phyloP scores from a whole-genome alignment of 2,329 filamentous ascomycete genomes.

The Laburnicola sp. region DNA sequence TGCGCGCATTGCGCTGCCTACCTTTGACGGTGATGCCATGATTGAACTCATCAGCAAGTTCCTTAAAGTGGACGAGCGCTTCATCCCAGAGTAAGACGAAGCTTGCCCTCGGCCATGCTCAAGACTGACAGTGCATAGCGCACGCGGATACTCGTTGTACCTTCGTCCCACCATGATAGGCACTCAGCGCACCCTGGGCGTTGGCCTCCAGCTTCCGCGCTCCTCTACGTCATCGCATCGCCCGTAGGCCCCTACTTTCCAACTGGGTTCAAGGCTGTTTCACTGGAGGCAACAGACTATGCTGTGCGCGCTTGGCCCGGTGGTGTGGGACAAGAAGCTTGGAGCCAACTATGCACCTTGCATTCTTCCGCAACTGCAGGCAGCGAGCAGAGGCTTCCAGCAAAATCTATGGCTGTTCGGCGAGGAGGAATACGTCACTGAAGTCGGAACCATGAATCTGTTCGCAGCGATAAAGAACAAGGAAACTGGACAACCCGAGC shows the following conservation, averaged over 20 bases:
- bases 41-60: slow-evolving; percentile 82
- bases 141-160: slow-evolving; percentile 89
- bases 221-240: slow-evolving; percentile 93
- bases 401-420: slow-evolving; percentile 99
- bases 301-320: slow-evolving; percentile 97
- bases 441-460: slow-evolving; percentile 99
- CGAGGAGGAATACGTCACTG: slow-evolving; percentile 91
- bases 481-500: slow-evolving; percentile 85
- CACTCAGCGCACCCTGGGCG: slow-evolving; percentile 90
- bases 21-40: slow-evolving; percentile 72
- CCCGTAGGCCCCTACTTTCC: slow-evolving; percentile 98
- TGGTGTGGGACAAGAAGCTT: slow-evolving; percentile 97
- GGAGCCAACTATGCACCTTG: slow-evolving; percentile 99
- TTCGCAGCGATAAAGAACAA: slow-evolving; percentile 85
- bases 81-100: slow-evolving; percentile 74
- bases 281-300: slow-evolving; percentile 93
- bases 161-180: slow-evolving; percentile 96
- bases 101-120: neutral
- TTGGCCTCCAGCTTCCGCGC: slow-evolving; percentile 87
- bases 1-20: slow-evolving; percentile 88
- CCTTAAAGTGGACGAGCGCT: slow-evolving; percentile 78
- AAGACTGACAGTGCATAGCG: slow-evolving; percentile 36
- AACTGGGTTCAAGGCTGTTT: slow-evolving; percentile 96
- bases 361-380: slow-evolving; percentile 93
- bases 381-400: slow-evolving; percentile 88